Base-by-base conservation (phyloP, 371 early-diverging fungal genomes). In the Lichtheimia hyalospora region DNA sequence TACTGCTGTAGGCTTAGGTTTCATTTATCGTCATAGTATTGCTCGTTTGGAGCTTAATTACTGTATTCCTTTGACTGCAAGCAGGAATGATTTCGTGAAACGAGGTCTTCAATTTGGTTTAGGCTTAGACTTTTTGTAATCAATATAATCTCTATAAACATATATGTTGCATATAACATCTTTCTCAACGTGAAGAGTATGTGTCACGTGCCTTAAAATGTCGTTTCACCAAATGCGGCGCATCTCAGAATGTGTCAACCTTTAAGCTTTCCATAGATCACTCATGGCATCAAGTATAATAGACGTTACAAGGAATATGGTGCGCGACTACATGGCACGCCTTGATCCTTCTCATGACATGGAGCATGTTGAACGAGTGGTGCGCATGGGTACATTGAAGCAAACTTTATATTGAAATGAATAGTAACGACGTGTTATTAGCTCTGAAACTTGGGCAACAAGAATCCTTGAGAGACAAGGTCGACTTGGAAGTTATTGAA, bases 31-130 rank as follows among this genome's bases (percentile, higher is more conserved):
- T 48, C 93, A 95, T 67, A 89, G 90, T 58, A 84, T 92, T 57
- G 86, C 93, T 48, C 84, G 95, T 16, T 80, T 93, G 4, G 98
- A 97, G 75, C 69, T 96, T 44, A 96, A 96, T 67, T 94, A 89
- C 63, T 89, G 93, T 64, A 55, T 96, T 39, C 97, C 97, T 4
- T 60, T 97, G 41, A 76, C 84, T 8, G 89, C 89, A 16, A 75
- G 88, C 10, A 60, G 73, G 50, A 83, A 88, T 10, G 97, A 97
- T 68, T 75, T 81, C 16, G 64, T 89, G n/a, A 87, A 88, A 61
- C 75, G 87, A 18, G 96, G 96, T 10, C 71, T 91, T 54, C 91
- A 94, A 67, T 83, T 96, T 62, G 96, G 96, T 3, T 74, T 96
- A 41, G 97, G 96, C 5, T 68, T 96, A 48, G 81, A 85, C 73